Evolutionary conservation across 352 stramenopile genomes (phyloP).

Genomic region (Thraustochytrium sp.): DNA sequence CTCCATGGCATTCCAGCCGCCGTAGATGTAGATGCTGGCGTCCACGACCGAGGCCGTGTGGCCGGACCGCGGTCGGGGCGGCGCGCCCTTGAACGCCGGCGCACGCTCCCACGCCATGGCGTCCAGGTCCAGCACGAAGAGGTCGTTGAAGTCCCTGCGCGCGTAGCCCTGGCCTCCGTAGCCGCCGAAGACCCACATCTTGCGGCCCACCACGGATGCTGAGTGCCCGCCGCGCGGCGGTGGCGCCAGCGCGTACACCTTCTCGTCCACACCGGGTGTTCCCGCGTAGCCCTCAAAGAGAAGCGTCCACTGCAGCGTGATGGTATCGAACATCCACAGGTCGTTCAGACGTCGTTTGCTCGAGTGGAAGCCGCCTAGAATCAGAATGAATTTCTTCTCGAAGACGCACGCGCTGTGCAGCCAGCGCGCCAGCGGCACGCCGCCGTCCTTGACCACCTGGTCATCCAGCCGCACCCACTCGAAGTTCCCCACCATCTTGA

Average conservation of each 20-base stretch:
- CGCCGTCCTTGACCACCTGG: constrained; percentile 40
- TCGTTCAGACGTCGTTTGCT: constrained; percentile 82
- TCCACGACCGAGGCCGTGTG: constrained; percentile 81
- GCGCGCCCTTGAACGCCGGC: constrained; percentile 66
- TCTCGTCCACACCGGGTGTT: constrained; percentile 54
- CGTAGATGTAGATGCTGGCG: constrained; percentile 85
- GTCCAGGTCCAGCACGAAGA: constrained; percentile 79
- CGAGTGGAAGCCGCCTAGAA: constrained; percentile 88
- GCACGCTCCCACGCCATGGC: constrained; percentile 73
- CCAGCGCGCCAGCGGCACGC: constrained; percentile 65
- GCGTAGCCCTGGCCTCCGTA: constrained; percentile 91
- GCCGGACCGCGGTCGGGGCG: constrained; percentile 80
- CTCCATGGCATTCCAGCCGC: constrained; percentile 88
- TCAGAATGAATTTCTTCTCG: constrained; percentile 60
- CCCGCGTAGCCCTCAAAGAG: constrained; percentile 56
- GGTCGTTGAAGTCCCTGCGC: constrained; percentile 88
- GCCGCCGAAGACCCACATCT: constrained; percentile 86
- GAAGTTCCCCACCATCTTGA: constrained; percentile 75
- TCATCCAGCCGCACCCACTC: constrained; percentile 42
- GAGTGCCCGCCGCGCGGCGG: constrained; percentile 82
- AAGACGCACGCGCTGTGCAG: constrained; percentile 70
- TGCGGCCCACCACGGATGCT: constrained; percentile 63
- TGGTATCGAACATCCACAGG: constrained; percentile 89
- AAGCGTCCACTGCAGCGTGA: constrained; percentile 83
- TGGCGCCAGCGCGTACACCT: constrained; percentile 33